A percentile compares a stretch with the other conserved stretches of the same genome.
phyloP scores from a whole-genome alignment of 257 asterid species.

The Avicennia marina region DNA sequence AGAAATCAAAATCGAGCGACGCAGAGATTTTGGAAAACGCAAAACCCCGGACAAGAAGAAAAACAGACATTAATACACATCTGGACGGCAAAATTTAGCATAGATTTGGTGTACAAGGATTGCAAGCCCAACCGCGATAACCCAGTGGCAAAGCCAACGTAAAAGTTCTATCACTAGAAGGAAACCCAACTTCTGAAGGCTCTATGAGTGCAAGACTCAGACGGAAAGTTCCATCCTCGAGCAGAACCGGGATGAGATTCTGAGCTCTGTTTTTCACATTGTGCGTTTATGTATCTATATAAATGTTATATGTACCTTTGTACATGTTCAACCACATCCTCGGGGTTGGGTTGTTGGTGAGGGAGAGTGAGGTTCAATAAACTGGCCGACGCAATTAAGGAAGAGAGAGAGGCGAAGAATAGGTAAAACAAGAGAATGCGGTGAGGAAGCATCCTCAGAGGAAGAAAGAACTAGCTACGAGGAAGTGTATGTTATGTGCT shows the following conservation, averaged over 20 bases:
- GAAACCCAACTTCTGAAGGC: slow-evolving; percentile 19
- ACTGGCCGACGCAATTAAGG: slow-evolving; percentile 18
- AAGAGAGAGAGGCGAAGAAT: slow-evolving; percentile 14
- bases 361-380: slow-evolving; percentile 40
- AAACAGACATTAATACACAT: no score
- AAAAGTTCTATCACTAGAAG: neutral
- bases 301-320: slow-evolving; percentile 28
- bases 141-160: slow-evolving; percentile 9
- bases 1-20: no score
- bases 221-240: slow-evolving; percentile 13
- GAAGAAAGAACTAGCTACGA: neutral
- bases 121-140: neutral
- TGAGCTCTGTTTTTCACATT: slow-evolving; percentile 11
- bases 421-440: slow-evolving; percentile 30
- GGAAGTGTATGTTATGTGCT: neutral
- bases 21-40: no score
- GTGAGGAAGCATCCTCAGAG: slow-evolving; percentile 28
- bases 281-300: neutral
- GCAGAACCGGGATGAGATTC: slow-evolving; percentile 16
- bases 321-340: slow-evolving; percentile 33
- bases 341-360: slow-evolving; percentile 48
- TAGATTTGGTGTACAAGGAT: no score
- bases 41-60: no score
- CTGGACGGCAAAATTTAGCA: no score
- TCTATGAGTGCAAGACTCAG: slow-evolving; percentile 16